Base-by-base conservation (phyloP, 1,284 basidiomycete species). In the Cutaneotrichosporon cavernicola region DNA sequence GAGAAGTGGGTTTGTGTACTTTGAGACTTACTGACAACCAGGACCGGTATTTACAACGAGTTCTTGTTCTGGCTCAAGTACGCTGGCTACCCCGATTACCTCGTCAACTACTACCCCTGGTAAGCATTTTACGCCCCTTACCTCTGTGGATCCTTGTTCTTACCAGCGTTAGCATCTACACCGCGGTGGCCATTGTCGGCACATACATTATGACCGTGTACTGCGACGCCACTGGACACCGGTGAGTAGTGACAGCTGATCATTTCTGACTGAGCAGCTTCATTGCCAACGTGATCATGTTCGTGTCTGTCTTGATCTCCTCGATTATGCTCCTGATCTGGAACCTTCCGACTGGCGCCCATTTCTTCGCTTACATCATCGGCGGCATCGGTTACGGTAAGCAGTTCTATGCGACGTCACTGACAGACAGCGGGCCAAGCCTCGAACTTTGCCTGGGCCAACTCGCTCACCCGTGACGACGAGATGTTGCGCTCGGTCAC, bases 371-470 rank as follows among this genome's bases (percentile, higher is more conserved):
- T 0, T 79, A 76, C 63, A 72, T 70, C 56, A 67, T 75, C 21
- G 66, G 68, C 30, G 66, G 61, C n/a, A 58, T 47, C 56, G 46
- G 43, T 49, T 49, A 55, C 26, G 34, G 31, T 34, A 22, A 8
- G 31, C 16, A 6, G 18, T 38, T 49, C 16, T 36, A 68, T 76
- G 43, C 75, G 74, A 0, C 76, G 76, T 56, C 73, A 14, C 50
- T 52, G 50, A 52, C 50, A 13, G 11, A 13, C 50, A 52, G 50
- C 73, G 0, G 77, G 77, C 21, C 77, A 79, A 63, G 77, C 77
- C 4, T 69, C 68, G 30, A 79, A 79, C 66, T 77, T 76, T 60
- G 76, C 76, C 0, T 79, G 77, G 77, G 77, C 77, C 18, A 79
- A 76, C 64, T 58, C 68, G 26, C 50, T 75, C 36, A 74, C 71